Percentiles rank a stretch among this genome's conserved stretches.
Conservation (phyloP, 768 basidiomycete species). For the Collybiopsis confluens region DNA sequence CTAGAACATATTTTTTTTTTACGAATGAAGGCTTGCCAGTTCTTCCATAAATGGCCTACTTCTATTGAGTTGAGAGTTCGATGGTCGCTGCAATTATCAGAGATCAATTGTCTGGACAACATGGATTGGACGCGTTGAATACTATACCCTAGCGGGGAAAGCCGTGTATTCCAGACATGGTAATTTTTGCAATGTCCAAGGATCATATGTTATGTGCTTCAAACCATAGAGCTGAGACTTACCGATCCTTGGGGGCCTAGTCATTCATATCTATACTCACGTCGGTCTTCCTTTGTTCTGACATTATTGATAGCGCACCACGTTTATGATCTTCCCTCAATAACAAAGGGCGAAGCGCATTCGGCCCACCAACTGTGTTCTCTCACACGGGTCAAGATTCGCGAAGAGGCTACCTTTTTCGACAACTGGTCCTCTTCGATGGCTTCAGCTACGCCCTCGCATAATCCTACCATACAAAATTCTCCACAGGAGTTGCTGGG, state of each 20-base stretch:
- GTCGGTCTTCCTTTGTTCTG: slow-evolving; percentile 2
- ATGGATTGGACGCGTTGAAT: too few relatives aligned
- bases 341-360: not conserved
- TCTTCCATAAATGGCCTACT: too few relatives aligned
- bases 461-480: slow-evolving; percentile 3
- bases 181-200: too few relatives aligned
- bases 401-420: not conserved
- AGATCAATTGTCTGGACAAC: too few relatives aligned
- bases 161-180: too few relatives aligned
- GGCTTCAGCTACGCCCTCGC: not conserved
- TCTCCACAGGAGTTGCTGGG: not conserved
- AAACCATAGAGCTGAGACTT: too few relatives aligned
- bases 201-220: too few relatives aligned
- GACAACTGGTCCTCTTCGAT: not conserved
- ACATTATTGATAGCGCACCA: slow-evolving; percentile 2
- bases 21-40: too few relatives aligned
- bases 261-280: not conserved
- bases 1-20: too few relatives aligned
- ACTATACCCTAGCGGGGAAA: too few relatives aligned
- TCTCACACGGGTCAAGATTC: slow-evolving; percentile 1
- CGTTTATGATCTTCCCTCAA: slow-evolving; percentile 5
- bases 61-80: too few relatives aligned
- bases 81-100: too few relatives aligned
- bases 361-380: slow-evolving; percentile 2
- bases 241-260: not conserved